Evolutionary conservation across 163 green algal genomes (phyloP), one percentile per base, ranked within the genome.

Genomic region (Chlorella variabilis): DNA sequence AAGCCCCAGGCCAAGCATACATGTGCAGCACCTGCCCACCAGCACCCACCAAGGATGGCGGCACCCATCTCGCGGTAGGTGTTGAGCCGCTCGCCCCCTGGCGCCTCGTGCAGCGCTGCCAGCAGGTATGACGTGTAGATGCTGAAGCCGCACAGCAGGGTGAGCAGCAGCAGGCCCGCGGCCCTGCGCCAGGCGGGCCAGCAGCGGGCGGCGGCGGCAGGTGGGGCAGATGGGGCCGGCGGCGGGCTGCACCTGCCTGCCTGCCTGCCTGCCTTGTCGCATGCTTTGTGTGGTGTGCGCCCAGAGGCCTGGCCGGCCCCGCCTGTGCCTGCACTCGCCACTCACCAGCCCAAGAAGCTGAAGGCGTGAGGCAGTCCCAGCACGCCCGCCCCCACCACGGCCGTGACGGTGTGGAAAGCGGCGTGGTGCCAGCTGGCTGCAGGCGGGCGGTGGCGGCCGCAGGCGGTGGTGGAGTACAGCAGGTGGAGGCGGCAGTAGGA

Each of bases 391-490:
- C 87, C 86, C 20, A 91, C 87, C 20, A 92, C 82, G 29, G 87
- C 89, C 21, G 80, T 88, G 20, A 92, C 71, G 0, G 79, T 87
- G 65, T 92, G 88, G 33, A 90, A 90, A 18, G 80, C 81, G 27
- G 87, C 87, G 82, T 92, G 87, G 38, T 83, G 88, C 87, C 87
- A 91, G 11, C 68, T 84, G 51, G 78, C 87, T 84, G 79, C 31
- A 33, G 23, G 3, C 34, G n/a, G 45, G 54, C 9, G 20, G 38
- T 7, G 29, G 54, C 54, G 23, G 45, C 45, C 11, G 45, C 45
- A 54, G 45, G 45, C 45, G 45, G 45, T 54, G 54, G 54, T 29
- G 54, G 54, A 11, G 54, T 15, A 54, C 15, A 15, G 45, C 11
- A 54, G 45, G 45, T 15, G 45, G 45, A 15, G 45, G 45, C 15